Conservation (phyloP, 768 basidiomycete species). For the Pleurotus platypus region DNA sequence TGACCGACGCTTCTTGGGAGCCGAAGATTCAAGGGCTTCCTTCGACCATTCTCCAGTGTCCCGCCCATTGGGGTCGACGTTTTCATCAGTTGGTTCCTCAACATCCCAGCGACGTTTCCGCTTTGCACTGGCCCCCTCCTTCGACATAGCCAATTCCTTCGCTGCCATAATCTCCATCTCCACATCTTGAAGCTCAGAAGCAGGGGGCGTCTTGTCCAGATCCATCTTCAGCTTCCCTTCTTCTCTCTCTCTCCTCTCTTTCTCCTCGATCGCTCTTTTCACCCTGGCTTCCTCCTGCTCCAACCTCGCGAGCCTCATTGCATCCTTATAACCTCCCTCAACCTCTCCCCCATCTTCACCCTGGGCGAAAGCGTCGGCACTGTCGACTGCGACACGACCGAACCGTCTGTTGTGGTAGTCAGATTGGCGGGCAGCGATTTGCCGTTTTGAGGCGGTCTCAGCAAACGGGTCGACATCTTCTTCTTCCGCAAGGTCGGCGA, state of each 20-base stretch:
- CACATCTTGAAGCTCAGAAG: constrained; percentile 72
- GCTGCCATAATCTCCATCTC: constrained; percentile 63
- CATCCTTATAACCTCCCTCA: constrained; percentile 93
- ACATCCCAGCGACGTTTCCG: constrained; percentile 86
- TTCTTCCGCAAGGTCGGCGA: constrained; percentile 89
- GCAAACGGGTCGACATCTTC: constrained; percentile 90
- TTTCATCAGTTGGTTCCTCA: constrained; percentile 58
- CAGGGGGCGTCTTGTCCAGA: constrained; percentile 88
- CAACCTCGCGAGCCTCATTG: constrained; percentile 86
- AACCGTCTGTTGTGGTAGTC: constrained; percentile 96
- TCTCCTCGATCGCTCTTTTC: constrained; percentile 81
- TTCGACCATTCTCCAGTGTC: constrained; percentile 72
- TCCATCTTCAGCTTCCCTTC: constrained; percentile 78
- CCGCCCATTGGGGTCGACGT: constrained; percentile 55
- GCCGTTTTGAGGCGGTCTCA: constrained; percentile 88
- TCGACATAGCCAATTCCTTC: constrained; percentile 33
- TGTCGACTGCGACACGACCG: constrained; percentile 76
- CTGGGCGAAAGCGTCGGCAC: constrained; percentile 73
- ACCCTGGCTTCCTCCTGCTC: constrained; percentile 93
- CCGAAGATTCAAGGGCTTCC: constrained; percentile 67
- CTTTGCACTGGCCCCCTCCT: constrained; percentile 47
- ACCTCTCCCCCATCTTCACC: constrained; percentile 62
- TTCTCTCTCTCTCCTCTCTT: constrained; percentile 75
- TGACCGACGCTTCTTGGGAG: constrained; percentile 89
- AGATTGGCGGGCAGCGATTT: constrained; percentile 89